A percentile compares a stretch with the other conserved stretches of the same genome.
These are phyloP conservation scores for Asclepias syriaca DNA, from an alignment of 257 asterid genomes.

Conservation along the genomic window DNA sequence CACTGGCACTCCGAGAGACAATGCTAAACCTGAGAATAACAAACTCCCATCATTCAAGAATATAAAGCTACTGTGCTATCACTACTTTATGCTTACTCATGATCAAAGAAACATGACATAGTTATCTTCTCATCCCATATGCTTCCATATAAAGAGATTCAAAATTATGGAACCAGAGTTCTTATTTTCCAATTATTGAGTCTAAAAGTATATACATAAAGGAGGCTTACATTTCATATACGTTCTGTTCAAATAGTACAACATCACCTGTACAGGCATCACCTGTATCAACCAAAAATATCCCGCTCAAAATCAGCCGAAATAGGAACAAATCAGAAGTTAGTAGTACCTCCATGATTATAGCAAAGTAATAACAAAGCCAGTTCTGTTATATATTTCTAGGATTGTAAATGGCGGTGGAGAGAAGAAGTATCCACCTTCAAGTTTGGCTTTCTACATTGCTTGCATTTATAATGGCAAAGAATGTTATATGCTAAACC, in stretches of 20 bases:
- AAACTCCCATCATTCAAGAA: conserved; percentile 9
- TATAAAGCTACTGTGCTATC: neutral
- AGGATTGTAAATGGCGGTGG: no score
- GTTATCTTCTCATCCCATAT: neutral
- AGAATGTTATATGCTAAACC: no score
- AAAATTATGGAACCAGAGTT: neutral
- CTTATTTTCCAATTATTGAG: neutral
- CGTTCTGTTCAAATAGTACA: conserved; percentile 83
- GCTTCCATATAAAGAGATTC: neutral
- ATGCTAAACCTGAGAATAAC: conserved; percentile 56
- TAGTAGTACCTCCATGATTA: neutral
- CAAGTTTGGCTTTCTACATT: neutral
- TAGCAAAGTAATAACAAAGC: neutral
- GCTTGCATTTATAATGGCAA: neutral
- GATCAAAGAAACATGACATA: neutral
- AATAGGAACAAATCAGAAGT: neutral
- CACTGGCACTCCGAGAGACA: conserved; percentile 71
- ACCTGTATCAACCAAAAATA: conserved; percentile 42
- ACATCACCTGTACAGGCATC: conserved; percentile 87
- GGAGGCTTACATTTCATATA: conserved; percentile 68
- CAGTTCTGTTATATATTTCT: no score
- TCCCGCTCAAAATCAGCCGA: conserved; percentile 3
- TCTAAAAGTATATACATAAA: neutral
- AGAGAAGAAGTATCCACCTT: no score
- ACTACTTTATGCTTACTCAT: neutral